Conservation (phyloP, 106 monocot species). For the Allium sativum region DNA sequence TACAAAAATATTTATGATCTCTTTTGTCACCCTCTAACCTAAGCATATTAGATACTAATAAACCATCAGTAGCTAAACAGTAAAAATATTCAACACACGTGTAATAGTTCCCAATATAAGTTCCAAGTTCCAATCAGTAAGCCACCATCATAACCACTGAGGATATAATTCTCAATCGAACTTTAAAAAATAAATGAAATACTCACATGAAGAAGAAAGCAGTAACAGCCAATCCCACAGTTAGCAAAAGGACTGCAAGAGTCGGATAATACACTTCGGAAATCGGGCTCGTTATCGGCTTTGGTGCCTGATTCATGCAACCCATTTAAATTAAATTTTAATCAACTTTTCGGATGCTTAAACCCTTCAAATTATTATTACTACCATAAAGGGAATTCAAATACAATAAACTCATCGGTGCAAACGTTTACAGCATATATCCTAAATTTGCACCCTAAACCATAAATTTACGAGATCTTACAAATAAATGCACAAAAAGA, state of each 20-base stretch:
- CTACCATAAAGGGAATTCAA: not conserved
- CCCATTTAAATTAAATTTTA: not conserved
- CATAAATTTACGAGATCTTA: not conserved
- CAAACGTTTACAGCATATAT: too few species aligned
- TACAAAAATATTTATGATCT: too few species aligned
- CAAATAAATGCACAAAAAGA: not conserved
- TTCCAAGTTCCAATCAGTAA: not conserved
- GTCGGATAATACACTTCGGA: conserved; percentile 51
- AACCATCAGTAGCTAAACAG: too few species aligned
- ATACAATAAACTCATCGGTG: too few species aligned
- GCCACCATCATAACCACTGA: too few species aligned
- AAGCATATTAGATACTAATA: too few species aligned
- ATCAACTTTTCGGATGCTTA: not conserved
- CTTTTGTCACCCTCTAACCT: too few species aligned
- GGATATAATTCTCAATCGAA: too few species aligned
- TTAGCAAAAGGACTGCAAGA: conserved; percentile 38
- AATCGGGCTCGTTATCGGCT: conserved; percentile 46
- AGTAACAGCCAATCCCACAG: conserved; percentile 48
- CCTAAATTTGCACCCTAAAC: not conserved
- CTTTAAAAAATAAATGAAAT: too few species aligned
- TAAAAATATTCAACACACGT: too few species aligned
- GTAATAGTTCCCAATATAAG: too few species aligned
- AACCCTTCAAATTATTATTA: not conserved
- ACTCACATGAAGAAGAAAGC: conserved; percentile 72
- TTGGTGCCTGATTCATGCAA: conserved; percentile 27